Evolutionary conservation across 768 basidiomycete genomes (phyloP).

Genomic region (Lyophyllum atratum): DNA sequence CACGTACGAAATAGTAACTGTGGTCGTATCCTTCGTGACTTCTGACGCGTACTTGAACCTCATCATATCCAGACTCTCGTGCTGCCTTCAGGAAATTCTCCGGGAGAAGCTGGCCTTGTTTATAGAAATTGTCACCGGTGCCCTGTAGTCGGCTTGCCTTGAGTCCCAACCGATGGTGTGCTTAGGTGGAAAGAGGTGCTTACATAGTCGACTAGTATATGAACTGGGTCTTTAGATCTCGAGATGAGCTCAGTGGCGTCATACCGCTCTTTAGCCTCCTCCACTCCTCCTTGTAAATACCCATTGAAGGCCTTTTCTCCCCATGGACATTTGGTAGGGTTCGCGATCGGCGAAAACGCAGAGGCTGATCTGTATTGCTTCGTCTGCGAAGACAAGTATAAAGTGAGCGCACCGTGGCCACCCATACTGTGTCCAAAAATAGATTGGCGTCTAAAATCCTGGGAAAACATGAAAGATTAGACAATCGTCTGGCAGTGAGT

Average conservation of each 20-base stretch:
- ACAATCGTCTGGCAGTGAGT: neutral
- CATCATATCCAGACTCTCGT: constrained; percentile 69
- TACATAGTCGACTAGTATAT: constrained; percentile 87
- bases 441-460: constrained; percentile 85
- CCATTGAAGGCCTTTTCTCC: constrained; percentile 89
- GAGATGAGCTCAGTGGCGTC: constrained; percentile 87
- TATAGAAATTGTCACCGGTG: constrained; percentile 79
- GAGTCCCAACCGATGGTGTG: neutral
- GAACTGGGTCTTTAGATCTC: constrained; percentile 60
- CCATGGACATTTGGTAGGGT: constrained; percentile 88
- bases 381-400: constrained; percentile 78
- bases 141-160: constrained; percentile 46
- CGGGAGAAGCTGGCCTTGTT: constrained; percentile 86
- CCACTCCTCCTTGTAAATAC: constrained; percentile 75
- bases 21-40: constrained; percentile 87
- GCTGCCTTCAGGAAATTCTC: constrained; percentile 86
- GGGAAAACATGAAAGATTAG: constrained; percentile 1
- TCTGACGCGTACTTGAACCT: constrained; percentile 76
- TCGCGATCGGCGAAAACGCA: constrained; percentile 85
- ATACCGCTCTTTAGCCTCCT: constrained; percentile 73
- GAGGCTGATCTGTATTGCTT: constrained; percentile 84
- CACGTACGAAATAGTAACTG: constrained; percentile 79
- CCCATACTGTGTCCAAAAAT: constrained; percentile 98
- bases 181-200: constrained; percentile 25
- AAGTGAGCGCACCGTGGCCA: constrained; percentile 90